A percentile compares a stretch with the other conserved stretches of the same genome.
These are phyloP conservation scores for Chrysopogon serrulatus DNA, from an alignment of 176 grass and related monocot genomes.

Conservation along the genomic window DNA sequence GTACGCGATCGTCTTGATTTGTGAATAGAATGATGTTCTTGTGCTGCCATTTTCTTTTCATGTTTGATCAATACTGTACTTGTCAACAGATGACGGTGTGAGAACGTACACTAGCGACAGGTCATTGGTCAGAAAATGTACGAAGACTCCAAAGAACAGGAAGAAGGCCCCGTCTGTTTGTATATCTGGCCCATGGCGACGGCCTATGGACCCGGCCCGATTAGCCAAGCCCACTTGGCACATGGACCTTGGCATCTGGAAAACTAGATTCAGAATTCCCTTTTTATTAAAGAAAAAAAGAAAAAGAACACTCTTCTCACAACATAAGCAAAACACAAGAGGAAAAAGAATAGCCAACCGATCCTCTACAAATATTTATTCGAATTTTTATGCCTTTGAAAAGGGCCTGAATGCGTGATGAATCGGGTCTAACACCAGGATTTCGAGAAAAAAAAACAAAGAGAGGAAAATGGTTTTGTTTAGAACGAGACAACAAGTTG, in stretches of 20 bases:
- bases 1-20: too few relatives aligned
- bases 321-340: background rate
- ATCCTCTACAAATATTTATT: background rate
- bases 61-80: too few relatives aligned
- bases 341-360: background rate
- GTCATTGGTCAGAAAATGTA: too few relatives aligned
- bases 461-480: background rate
- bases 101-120: too few relatives aligned
- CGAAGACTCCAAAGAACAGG: too few relatives aligned
- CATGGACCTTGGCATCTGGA: background rate
- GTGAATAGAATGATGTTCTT: too few relatives aligned
- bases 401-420: background rate
- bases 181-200: background rate
- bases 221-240: background rate
- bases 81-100: too few relatives aligned
- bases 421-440: background rate
- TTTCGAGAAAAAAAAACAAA: background rate
- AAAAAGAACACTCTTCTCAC: too few relatives aligned
- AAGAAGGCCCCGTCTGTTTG: background rate
- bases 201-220: background rate
- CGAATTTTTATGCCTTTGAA: background rate
- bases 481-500: background rate
- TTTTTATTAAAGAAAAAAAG: too few relatives aligned
- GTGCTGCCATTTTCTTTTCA: too few relatives aligned
- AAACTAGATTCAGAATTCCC: background rate